phyloP scores from a whole-genome alignment of 1,284 basidiomycete species.

The Polyporus tsugae region DNA sequence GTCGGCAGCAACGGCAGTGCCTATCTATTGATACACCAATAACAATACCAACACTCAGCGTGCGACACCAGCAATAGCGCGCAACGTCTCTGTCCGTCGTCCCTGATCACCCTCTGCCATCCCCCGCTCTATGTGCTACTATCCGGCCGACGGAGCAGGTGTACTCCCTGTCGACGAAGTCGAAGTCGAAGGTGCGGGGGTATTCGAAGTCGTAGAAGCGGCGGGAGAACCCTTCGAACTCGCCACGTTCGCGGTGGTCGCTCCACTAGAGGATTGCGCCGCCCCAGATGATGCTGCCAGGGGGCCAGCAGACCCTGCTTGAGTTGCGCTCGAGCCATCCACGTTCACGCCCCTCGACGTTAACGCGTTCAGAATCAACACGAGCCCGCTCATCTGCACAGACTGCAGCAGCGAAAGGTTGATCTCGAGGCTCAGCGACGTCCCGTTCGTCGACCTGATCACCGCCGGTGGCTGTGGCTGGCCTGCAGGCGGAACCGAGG shows the following conservation, averaged over 20 bases:
- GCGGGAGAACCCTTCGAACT: constrained; percentile 12
- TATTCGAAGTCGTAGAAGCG: constrained; percentile 22
- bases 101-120: constrained; percentile 23
- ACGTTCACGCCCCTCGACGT: constrained; percentile 45
- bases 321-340: constrained; percentile 22
- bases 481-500: constrained; percentile 59
- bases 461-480: constrained; percentile 74
- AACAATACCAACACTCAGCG: constrained; percentile 26
- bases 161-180: constrained; percentile 16
- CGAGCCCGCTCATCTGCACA: constrained; percentile 76
- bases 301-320: background rate
- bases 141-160: constrained; percentile 7
- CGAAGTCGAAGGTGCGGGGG: constrained; percentile 19
- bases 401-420: constrained; percentile 75
- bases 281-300: background rate
- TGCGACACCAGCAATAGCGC: constrained; percentile 1
- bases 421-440: constrained; percentile 76
- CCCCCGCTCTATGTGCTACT: background rate
- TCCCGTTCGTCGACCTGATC: constrained; percentile 71
- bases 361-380: constrained; percentile 72
- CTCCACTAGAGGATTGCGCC: constrained; percentile 14
- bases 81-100: constrained; percentile 2
- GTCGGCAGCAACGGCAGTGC: constrained; percentile 11
- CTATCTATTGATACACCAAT: constrained; percentile 29
- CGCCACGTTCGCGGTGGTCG: constrained; percentile 8